phyloP scores from a whole-genome alignment of 306 rosid species.

The Oemleria cerasiformis region DNA sequence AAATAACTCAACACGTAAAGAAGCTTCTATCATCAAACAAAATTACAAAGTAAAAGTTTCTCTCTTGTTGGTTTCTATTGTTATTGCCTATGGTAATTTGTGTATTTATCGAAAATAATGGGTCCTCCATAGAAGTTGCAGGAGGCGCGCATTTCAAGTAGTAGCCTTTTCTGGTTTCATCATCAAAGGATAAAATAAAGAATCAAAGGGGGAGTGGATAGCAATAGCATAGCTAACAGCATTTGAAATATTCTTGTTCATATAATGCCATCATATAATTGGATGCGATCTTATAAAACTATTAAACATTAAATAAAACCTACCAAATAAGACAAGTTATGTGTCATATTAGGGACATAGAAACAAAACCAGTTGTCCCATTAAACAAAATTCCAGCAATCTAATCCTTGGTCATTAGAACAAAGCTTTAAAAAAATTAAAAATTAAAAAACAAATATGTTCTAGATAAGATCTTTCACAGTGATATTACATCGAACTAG shows the following conservation, averaged over 20 bases:
- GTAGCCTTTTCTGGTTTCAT: constrained; percentile 22
- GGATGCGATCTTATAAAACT: constrained; percentile 2
- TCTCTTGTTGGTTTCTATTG: too few relatives aligned
- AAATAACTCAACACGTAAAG: too few relatives aligned
- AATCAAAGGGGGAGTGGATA: constrained; percentile 1
- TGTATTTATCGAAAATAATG: too few relatives aligned
- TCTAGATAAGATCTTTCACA: constrained; percentile 4
- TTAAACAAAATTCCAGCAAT: constrained; percentile 32
- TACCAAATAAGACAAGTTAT: constrained; percentile 39
- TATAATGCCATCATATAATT: constrained; percentile 19
- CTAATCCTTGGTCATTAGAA: constrained; percentile 30
- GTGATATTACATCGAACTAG: constrained; percentile 18
- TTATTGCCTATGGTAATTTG: too few relatives aligned
- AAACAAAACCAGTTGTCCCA: constrained; percentile 10
- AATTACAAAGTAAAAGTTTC: too few relatives aligned
- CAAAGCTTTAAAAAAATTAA: neutral
- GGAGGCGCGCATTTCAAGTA: constrained; percentile 8
- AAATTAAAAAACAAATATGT: too few relatives aligned
- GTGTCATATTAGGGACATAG: constrained; percentile 10
- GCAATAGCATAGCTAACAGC: neutral
- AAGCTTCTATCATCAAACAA: too few relatives aligned
- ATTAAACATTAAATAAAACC: neutral
- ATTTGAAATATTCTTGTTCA: constrained; percentile 20
- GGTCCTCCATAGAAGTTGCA: neutral
- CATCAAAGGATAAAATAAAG: constrained; percentile 7